A percentile compares a stretch with the other conserved stretches of the same genome.
Evolutionary conservation across 768 basidiomycete genomes (phyloP).

Genomic region (Leccinum uliginosum): DNA sequence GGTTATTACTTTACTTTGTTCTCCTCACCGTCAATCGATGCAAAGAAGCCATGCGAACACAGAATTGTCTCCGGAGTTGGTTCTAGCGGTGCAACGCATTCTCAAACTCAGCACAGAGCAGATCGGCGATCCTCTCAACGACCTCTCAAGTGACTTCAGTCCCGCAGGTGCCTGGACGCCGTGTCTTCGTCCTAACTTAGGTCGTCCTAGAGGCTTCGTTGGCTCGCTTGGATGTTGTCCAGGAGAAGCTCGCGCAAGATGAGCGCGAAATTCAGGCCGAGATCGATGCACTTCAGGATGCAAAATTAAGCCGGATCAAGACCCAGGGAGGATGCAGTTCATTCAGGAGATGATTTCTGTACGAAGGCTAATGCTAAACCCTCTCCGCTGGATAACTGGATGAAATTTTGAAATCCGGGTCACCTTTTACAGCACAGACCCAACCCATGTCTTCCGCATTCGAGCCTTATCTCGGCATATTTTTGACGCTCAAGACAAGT

Average conservation of each 20-base stretch:
- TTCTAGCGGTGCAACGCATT: conserved; percentile 67
- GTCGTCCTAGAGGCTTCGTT: conserved; percentile 64
- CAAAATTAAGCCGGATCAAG: conserved; percentile 74
- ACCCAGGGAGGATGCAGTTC: conserved; percentile 82
- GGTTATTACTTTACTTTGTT: background rate
- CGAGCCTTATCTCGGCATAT: conserved; percentile 88
- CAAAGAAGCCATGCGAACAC: conserved; percentile 28
- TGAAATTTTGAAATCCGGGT: conserved; percentile 56
- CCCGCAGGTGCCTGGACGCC: conserved; percentile 36
- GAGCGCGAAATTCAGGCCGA: conserved; percentile 69
- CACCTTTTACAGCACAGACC: conserved; percentile 45
- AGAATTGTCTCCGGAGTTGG: conserved; percentile 62
- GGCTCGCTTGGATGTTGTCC: conserved; percentile 65
- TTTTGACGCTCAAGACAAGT: conserved; percentile 96
- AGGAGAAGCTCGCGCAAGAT: conserved; percentile 61
- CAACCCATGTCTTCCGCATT: conserved; percentile 83
- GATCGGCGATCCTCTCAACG: conserved; percentile 53
- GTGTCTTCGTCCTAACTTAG: background rate
- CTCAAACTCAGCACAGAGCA: conserved; percentile 48
- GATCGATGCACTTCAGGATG: conserved; percentile 61
- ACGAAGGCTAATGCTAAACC: conserved; percentile 1
- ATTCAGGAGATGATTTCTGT: conserved; percentile 98
- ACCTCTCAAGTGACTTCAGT: conserved; percentile 53
- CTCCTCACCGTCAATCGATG: conserved; percentile 10
- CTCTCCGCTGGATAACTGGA: conserved; percentile 42